These are phyloP conservation scores for Apiotrichum veenhuisii DNA, from an alignment of 1,284 basidiomycete genomes.

Conservation along the genomic window DNA sequence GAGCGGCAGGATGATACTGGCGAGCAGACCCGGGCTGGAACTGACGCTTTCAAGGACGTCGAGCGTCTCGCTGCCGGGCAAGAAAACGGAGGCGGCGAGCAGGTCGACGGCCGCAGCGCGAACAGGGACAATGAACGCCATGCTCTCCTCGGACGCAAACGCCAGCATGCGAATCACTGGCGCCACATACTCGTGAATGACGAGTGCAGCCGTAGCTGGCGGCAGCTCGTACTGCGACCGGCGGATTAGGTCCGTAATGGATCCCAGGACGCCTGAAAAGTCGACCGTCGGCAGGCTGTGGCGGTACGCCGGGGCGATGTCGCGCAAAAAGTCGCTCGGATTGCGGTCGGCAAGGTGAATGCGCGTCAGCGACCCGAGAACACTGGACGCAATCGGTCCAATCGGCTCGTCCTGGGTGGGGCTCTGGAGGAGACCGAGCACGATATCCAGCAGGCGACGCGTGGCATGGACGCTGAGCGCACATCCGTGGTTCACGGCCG, in stretches of 20 bases:
- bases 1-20: constrained; percentile 60
- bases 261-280: constrained; percentile 61
- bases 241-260: constrained; percentile 55
- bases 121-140: constrained; percentile 55
- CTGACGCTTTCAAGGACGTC: constrained; percentile 58
- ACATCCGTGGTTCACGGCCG: constrained; percentile 60
- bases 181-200: constrained; percentile 60
- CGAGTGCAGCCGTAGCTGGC: constrained; percentile 54
- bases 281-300: constrained; percentile 58
- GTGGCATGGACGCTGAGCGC: constrained; percentile 54
- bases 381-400: constrained; percentile 22
- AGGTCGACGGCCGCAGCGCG: constrained; percentile 58
- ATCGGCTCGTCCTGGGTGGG: constrained; percentile 3
- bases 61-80: constrained; percentile 57
- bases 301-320: constrained; percentile 60
- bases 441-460: constrained; percentile 59
- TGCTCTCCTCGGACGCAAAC: constrained; percentile 56
- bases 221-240: constrained; percentile 58
- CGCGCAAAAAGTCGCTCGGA: constrained; percentile 57
- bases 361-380: constrained; percentile 31
- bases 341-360: constrained; percentile 50
- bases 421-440: constrained; percentile 57
- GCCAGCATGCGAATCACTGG: constrained; percentile 58
- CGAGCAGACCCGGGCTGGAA: constrained; percentile 59
- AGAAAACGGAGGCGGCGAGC: constrained; percentile 56